phyloP scores from a whole-genome alignment of 2,329 filamentous ascomycete species.

The Fusarium temperatum region DNA sequence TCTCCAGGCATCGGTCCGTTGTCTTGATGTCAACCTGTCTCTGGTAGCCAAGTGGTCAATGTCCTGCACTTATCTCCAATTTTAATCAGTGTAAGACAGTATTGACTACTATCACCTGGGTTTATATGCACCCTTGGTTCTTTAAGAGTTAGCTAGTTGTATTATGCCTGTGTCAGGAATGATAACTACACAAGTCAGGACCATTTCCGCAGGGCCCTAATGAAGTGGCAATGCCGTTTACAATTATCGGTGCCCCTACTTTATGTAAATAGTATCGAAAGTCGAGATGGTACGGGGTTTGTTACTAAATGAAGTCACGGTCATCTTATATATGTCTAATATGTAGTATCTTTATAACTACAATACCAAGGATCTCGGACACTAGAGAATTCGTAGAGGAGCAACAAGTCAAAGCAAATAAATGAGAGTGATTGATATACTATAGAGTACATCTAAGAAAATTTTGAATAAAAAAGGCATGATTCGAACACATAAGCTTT shows the following conservation, averaged over 20 bases:
- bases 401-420: fast-evolving
- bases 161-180: background rate
- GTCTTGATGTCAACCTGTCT: background rate
- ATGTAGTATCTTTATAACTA: background rate
- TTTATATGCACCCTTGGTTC: background rate
- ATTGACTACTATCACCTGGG: background rate
- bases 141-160: background rate
- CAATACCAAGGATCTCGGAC: background rate
- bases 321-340: background rate
- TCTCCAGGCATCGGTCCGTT: background rate
- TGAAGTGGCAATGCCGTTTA: background rate
- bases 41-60: no score
- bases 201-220: background rate
- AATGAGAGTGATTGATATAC: no score
- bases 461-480: background rate
- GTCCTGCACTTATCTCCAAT: background rate
- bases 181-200: background rate
- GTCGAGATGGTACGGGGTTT: background rate
- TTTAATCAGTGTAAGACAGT: no score
- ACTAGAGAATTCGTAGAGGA: background rate
- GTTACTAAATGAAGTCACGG: background rate
- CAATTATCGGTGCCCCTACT: background rate
- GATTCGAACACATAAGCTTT: background rate
- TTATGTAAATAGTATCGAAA: fast-evolving
- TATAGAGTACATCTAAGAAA: no score